Percentiles rank a stretch among this genome's conserved stretches.
phyloP scores from a whole-genome alignment of 192 early-diverging fungal genomes.

The Obelidium mucronatum region DNA sequence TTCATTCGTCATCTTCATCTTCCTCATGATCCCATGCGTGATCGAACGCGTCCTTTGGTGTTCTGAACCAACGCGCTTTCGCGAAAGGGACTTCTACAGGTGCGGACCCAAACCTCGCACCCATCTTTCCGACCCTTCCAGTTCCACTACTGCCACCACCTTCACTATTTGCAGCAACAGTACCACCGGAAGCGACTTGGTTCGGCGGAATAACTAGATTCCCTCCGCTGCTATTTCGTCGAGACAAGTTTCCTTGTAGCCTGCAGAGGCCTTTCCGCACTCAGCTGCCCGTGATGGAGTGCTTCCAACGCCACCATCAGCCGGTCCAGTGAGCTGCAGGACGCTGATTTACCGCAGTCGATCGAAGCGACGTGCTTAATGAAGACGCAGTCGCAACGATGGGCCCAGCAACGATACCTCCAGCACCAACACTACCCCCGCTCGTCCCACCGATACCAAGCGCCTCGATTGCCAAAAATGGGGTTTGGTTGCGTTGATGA shows the following conservation, averaged over 20 bases:
- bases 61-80: too few species aligned
- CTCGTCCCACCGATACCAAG: neutral
- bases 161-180: neutral
- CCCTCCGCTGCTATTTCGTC: slow-evolving; percentile 22
- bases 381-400: too few species aligned
- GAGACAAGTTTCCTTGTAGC: neutral
- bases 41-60: neutral
- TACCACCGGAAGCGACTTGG: too few species aligned
- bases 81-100: slow-evolving; percentile 27
- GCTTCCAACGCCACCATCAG: too few species aligned
- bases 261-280: neutral
- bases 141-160: neutral
- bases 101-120: slow-evolving; percentile 10
- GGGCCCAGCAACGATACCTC: too few species aligned
- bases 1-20: neutral
- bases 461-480: slow-evolving; percentile 1
- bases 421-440: neutral
- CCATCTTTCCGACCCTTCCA: neutral
- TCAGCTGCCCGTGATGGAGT: neutral
- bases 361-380: slow-evolving; percentile 15
- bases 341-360: too few species aligned
- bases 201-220: too few species aligned
- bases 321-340: too few species aligned
- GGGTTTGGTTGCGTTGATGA: too few species aligned
- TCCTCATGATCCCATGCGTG: neutral